These are phyloP conservation scores for Aspergillus versicolor DNA, from an alignment of 2,329 filamentous ascomycete species.

Conservation along the genomic window DNA sequence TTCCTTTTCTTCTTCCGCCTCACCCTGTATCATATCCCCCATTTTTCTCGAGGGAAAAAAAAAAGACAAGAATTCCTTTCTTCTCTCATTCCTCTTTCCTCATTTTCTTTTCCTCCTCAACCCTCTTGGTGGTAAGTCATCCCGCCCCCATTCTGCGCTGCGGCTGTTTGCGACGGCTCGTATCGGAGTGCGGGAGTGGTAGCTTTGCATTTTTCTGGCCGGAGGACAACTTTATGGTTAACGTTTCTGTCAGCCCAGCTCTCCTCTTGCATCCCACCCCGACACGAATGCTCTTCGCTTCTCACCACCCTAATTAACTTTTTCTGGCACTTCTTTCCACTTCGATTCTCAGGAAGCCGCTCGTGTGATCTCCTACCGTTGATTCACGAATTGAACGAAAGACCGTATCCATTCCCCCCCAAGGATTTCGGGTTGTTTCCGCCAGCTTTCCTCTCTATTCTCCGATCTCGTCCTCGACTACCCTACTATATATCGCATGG, in stretches of 20 bases:
- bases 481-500: constrained; percentile 22
- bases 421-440: constrained; percentile 4
- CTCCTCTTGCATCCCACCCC: not conserved
- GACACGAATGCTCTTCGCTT: not conserved
- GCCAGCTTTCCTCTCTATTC: constrained; percentile 7
- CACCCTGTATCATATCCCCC: constrained; percentile 1
- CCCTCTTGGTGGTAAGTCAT: constrained; percentile 8
- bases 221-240: constrained; percentile 1
- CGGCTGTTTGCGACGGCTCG: constrained; percentile 6
- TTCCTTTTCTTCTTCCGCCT: not conserved
- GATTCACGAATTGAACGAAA: constrained; percentile 14
- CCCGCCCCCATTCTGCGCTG: not conserved
- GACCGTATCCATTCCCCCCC: not conserved
- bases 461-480: constrained; percentile 2
- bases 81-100: constrained; percentile 3
- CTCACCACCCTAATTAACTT: not conserved
- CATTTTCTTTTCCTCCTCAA: not conserved
- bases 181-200: no score
- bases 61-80: not conserved
- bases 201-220: not conserved
- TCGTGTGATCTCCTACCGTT: constrained; percentile 1
- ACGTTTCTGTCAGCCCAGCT: constrained; percentile 3
- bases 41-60: constrained; percentile 3
- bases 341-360: not conserved
- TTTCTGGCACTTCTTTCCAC: not conserved